These are phyloP conservation scores for Thymus mandschuricus DNA, from an alignment of 257 asterid species.

Conservation along the genomic window DNA sequence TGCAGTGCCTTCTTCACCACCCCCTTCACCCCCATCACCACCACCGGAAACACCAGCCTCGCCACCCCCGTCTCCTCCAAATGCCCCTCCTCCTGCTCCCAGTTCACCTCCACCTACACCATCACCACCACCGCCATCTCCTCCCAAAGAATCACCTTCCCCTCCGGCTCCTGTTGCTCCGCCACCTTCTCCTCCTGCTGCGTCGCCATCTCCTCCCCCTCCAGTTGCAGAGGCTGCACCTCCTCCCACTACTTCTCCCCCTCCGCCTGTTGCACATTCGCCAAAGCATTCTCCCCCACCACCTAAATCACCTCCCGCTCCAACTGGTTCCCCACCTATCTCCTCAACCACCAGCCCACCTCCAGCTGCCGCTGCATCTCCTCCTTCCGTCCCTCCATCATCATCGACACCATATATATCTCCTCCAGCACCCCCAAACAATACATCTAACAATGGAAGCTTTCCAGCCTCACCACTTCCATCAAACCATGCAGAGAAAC, in stretches of 20 bases:
- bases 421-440: constrained; percentile 48
- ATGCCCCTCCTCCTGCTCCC: constrained; percentile 43
- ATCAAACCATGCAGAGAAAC: constrained; percentile 55
- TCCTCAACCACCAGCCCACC: constrained; percentile 44
- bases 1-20: constrained; percentile 25
- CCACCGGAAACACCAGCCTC: constrained; percentile 23
- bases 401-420: constrained; percentile 47
- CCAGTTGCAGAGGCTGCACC: constrained; percentile 45
- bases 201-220: constrained; percentile 48
- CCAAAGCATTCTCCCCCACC: constrained; percentile 59
- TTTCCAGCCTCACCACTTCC: constrained; percentile 43
- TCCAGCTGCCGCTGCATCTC: constrained; percentile 34
- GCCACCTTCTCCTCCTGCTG: constrained; percentile 48
- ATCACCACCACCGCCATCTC: constrained; percentile 40
- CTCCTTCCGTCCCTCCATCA: constrained; percentile 37
- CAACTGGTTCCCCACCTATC: constrained; percentile 42
- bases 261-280: constrained; percentile 45
- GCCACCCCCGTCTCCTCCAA: constrained; percentile 34
- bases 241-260: constrained; percentile 47
- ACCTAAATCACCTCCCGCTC: constrained; percentile 48
- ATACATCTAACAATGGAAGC: constrained; percentile 37
- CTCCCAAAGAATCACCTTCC: constrained; percentile 39
- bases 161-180: constrained; percentile 49
- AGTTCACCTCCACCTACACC: constrained; percentile 42
- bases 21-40: constrained; percentile 41